These are phyloP conservation scores for Trametes sp. DNA, from an alignment of 1,284 basidiomycete genomes.

Conservation along the genomic window DNA sequence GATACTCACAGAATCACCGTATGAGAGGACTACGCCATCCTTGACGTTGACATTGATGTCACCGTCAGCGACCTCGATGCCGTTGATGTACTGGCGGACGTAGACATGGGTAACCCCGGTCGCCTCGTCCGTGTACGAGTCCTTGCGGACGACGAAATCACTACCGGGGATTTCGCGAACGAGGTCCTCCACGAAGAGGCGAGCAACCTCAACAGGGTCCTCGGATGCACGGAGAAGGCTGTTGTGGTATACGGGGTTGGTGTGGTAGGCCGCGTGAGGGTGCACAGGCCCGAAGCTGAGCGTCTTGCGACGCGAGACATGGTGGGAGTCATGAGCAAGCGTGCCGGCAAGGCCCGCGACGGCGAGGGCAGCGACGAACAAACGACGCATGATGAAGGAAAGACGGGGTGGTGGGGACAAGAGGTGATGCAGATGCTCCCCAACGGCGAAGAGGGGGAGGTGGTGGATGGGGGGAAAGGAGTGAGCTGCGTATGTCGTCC, in stretches of 20 bases:
- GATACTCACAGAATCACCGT: conserved; percentile 77
- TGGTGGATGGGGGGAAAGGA: conserved; percentile 33
- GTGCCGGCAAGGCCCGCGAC: conserved; percentile 42
- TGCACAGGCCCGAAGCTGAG: conserved; percentile 82
- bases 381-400: conserved; percentile 41
- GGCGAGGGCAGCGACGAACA: conserved; percentile 44
- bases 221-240: conserved; percentile 46
- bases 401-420: conserved; percentile 5
- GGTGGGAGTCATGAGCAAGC: conserved; percentile 36
- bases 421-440: conserved; percentile 28
- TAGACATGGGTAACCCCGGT: conserved; percentile 90
- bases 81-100: conserved; percentile 81
- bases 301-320: conserved; percentile 68
- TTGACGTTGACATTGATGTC: conserved; percentile 92
- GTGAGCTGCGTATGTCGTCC: conserved; percentile 20
- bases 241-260: conserved; percentile 55
- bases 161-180: conserved; percentile 49
- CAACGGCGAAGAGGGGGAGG: conserved; percentile 33
- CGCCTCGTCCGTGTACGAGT: conserved; percentile 87
- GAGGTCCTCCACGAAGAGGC: conserved; percentile 62
- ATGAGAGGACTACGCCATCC: conserved; percentile 80
- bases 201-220: conserved; percentile 67
- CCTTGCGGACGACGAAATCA: conserved; percentile 68
- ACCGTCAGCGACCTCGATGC: conserved; percentile 87
- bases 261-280: conserved; percentile 73